Base-by-base conservation (phyloP, 345 rosid species). In the Leavenworthia alabamica region DNA sequence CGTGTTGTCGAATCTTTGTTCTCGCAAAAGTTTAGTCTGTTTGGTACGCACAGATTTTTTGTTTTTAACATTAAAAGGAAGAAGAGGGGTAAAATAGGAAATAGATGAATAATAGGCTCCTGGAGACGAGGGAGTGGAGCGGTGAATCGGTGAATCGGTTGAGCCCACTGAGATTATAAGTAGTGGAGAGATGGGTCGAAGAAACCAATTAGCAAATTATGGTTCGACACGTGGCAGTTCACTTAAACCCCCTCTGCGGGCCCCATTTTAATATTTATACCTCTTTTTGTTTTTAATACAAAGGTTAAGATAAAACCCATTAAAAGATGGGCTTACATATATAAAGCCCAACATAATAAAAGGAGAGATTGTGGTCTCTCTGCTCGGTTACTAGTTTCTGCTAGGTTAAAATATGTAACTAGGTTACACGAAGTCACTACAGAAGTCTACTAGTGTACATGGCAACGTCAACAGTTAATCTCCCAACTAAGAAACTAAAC, bases 131-230 rank as follows among this genome's bases (percentile, higher is more conserved):
- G 62, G 63, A 45, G 62, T 66, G 70, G 56, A 43, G 29, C 37
- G 46, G 62, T 55, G 70, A 45, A 55, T 33, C 62, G 62, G 70
- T 19, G n/a, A n/a, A n/a, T n/a, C n/a, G n/a, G n/a, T n/a, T n/a
- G n/a, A 45, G 28, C 70, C 70, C 56, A 55, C 56, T 56, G 15
- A 45, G 32, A 32, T 20, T 1, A 20, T 10, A 23, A 39, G 60
- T 46, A 39, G 68, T 55, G 63, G 64, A 45, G 56, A 35, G 15
- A 36, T 23, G 26, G 47, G 35, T 47, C 24, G 16, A 35, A 43
- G 2, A 3, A 22, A 23, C 11, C 12, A 32, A 11, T 28, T 19
- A 32, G 39, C 7, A 46, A 1, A 12, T 45, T 16, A 20, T 8
- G 12, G 53, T 54, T 35, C 9, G 4, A 26, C 49, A 66, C 41